A percentile compares a stretch with the other conserved stretches of the same genome.
Evolutionary conservation across 1,284 basidiomycete genomes (phyloP).

Genomic region (Prillingera fragicola): DNA sequence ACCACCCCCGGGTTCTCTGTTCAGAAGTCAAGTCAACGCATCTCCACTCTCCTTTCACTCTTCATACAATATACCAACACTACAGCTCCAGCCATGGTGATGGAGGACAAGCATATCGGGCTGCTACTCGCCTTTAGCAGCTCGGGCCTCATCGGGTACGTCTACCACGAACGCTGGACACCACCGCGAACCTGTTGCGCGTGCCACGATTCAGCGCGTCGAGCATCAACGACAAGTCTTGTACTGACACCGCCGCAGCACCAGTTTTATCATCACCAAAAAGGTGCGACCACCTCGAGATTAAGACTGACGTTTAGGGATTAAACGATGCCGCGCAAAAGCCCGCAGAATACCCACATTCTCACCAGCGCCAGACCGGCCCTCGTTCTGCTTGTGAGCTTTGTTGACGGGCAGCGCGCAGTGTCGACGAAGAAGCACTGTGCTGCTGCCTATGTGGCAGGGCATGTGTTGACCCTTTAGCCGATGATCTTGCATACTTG

Average conservation of each 20-base stretch:
- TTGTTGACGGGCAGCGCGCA: no score
- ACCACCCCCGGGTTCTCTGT: no score
- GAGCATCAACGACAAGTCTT: background rate
- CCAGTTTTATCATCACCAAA: slow-evolving; percentile 94
- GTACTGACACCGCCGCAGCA: slow-evolving; percentile 35
- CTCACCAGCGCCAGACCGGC: slow-evolving; percentile 49
- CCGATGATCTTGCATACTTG: slow-evolving; percentile 78
- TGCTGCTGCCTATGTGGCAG: no score
- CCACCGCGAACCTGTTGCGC: background rate
- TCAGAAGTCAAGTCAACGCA: no score
- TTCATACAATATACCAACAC: no score
- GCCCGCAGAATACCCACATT: slow-evolving; percentile 63
- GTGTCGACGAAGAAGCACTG: no score
- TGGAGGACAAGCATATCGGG: slow-evolving; percentile 91
- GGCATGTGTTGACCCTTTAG: slow-evolving; percentile 51
- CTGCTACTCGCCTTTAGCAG: slow-evolving; percentile 70
- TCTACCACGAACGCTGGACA: background rate
- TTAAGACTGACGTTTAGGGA: slow-evolving; percentile 54
- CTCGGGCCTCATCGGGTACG: slow-evolving; percentile 16
- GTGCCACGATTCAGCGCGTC: background rate
- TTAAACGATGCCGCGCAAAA: slow-evolving; percentile 69
- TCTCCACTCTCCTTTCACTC: no score
- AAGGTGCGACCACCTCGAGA: slow-evolving; percentile 57
- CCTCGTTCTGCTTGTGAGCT: slow-evolving; percentile 64
- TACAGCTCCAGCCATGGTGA: no score